phyloP scores from a whole-genome alignment of 495 filamentous ascomycete species.

The Neurospora sp. region DNA sequence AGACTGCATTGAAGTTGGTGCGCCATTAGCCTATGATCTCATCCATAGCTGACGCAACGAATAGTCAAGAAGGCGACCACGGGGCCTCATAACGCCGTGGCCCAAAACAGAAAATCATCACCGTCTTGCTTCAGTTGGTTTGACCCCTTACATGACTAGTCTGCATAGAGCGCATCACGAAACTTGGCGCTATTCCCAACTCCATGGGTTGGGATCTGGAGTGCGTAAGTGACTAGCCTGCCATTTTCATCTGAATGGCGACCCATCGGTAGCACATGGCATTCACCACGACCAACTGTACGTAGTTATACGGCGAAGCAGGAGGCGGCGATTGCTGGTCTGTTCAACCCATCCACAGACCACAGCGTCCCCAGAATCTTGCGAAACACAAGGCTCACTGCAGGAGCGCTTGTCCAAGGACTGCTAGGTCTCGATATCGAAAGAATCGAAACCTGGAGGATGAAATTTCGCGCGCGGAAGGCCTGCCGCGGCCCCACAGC shows the following conservation, averaged over 20 bases:
- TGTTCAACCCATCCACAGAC: background rate
- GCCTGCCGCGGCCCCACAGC: background rate
- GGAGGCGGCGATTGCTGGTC: background rate
- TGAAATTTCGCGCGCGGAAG: background rate
- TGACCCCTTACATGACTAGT: background rate
- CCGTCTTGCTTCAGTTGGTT: background rate
- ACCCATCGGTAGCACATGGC: background rate
- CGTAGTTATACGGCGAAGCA: background rate
- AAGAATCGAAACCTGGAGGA: background rate
- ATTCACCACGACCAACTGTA: background rate
- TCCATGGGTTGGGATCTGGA: conserved; percentile 4
- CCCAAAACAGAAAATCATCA: background rate
- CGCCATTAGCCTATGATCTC: background rate
- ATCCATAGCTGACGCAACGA: background rate
- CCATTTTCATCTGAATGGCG: background rate
- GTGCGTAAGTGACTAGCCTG: background rate
- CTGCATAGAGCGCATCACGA: conserved; percentile 4
- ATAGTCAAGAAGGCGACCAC: background rate
- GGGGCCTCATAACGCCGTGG: background rate
- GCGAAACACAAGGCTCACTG: background rate
- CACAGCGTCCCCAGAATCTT: background rate
- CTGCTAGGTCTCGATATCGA: background rate
- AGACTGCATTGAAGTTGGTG: background rate
- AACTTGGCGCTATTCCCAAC: conserved; percentile 11
- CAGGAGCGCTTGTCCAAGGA: background rate